These are phyloP conservation scores for Vigna nakashimae DNA, from an alignment of 306 rosid genomes.

Conservation along the genomic window DNA sequence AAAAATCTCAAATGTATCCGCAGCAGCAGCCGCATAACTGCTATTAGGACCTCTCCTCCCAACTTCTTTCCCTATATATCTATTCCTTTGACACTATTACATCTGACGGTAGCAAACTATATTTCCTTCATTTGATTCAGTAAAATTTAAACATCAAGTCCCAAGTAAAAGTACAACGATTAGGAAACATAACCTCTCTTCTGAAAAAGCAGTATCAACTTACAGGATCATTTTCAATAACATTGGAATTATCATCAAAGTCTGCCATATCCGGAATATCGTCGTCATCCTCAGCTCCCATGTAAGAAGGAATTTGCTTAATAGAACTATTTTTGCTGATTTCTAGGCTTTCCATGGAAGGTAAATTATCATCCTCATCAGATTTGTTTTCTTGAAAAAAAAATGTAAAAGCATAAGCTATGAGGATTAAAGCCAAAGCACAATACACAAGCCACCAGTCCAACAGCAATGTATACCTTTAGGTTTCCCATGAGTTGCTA, in stretches of 20 bases:
- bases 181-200: constrained; percentile 1
- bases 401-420: constrained; percentile 13
- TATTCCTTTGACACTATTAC: neutral
- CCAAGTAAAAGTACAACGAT: neutral
- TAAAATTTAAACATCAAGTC: neutral
- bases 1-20: neutral
- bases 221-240: constrained; percentile 83
- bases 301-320: constrained; percentile 56
- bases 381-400: constrained; percentile 61
- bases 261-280: constrained; percentile 95
- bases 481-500: constrained; percentile 97
- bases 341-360: constrained; percentile 87
- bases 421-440: constrained; percentile 16
- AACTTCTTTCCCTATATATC: constrained; percentile 2
- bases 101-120: constrained; percentile 2
- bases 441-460: neutral
- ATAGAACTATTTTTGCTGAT: constrained; percentile 63
- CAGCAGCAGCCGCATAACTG: neutral
- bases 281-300: constrained; percentile 78
- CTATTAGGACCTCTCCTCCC: neutral
- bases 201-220: constrained; percentile 41
- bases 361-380: constrained; percentile 79
- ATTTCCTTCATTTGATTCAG: constrained; percentile 19
- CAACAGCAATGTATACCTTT: constrained; percentile 61
- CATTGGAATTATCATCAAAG: constrained; percentile 77